Percentiles rank a stretch among this genome's conserved stretches.
Evolutionary conservation across 2,329 filamentous ascomycete genomes (phyloP).

Genomic region (Clonostachys chloroleuca): DNA sequence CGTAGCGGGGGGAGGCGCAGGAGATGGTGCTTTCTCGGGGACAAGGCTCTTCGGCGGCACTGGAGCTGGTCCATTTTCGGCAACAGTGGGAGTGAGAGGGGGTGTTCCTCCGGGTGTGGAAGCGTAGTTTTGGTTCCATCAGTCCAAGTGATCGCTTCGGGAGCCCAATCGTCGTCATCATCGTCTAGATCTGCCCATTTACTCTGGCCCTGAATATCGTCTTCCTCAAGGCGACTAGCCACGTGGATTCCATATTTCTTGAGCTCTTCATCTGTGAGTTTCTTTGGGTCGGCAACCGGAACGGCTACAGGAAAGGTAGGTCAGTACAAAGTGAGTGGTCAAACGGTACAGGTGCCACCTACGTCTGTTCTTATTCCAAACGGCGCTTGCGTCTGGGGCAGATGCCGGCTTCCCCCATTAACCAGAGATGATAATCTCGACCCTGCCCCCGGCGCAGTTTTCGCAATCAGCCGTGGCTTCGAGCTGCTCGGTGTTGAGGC

Average conservation of each 20-base stretch:
- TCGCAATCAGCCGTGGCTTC: slow-evolving; percentile 71
- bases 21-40: slow-evolving; percentile 39
- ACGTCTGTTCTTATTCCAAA: slow-evolving; percentile 91
- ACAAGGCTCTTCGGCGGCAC: slow-evolving; percentile 16
- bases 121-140: slow-evolving; percentile 81
- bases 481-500: slow-evolving; percentile 45
- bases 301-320: slow-evolving; percentile 35
- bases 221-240: slow-evolving; percentile 71
- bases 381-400: slow-evolving; percentile 67
- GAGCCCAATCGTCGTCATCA: slow-evolving; percentile 83
- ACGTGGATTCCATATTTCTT: slow-evolving; percentile 85
- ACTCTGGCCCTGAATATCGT: slow-evolving; percentile 69
- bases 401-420: slow-evolving; percentile 54
- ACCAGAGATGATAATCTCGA: slow-evolving; percentile 30
- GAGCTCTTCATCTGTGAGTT: slow-evolving; percentile 82
- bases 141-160: slow-evolving; percentile 82
- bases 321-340: neutral
- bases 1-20: slow-evolving; percentile 23
- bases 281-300: slow-evolving; percentile 68
- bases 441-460: slow-evolving; percentile 57
- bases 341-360: slow-evolving; percentile 25
- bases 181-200: slow-evolving; percentile 92
- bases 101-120: slow-evolving; percentile 53
- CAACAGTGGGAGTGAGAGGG: slow-evolving; percentile 10
- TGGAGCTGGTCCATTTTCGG: slow-evolving; percentile 1